Base-by-base conservation (phyloP, 1,139 yeast genomes). In the Taphrina betulina region DNA sequence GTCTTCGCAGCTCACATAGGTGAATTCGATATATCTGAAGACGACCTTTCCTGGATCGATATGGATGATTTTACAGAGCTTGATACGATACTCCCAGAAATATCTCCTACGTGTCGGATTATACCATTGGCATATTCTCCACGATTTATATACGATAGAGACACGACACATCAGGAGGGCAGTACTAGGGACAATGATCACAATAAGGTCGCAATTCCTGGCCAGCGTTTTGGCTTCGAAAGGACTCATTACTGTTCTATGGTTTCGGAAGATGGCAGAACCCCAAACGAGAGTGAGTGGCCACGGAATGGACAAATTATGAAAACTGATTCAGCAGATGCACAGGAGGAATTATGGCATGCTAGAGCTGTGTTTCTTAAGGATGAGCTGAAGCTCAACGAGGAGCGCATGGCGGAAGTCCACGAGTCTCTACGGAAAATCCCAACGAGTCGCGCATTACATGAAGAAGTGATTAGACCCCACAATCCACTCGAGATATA, bases 31-130 rank as follows among this genome's bases (percentile, higher is more conserved):
- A 69, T 72, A 5, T 68, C 70, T 29, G 80, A 75, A 36, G 66
- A 68, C 53, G 87, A 83, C 62, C 67, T 72, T 56, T 68, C 80
- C 0, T 92, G 97, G 97, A 72, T 82, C 53, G 96, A 92, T 66
- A 70, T 78, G 28, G 81, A 85, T 59, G 98, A 92, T 69, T 92
- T 82, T 64, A 74, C 79, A 14, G 97, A 92, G 65, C 71, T 90
- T 42, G 87, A 65, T 20, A 70, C 74, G 42, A 76, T 90, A 46
- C 40, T 53, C 5, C 57, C 59, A 8, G 53, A 48, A 19, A 37
- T 33, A 17, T 36, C 43, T 10, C 57, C 61, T 12, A 26, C 17
- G 1, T 59, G 59, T 31, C 71, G 72, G 16, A 77, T 86, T 0
- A 64, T 75, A 17, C 94, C 95, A 1, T 74, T 90, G 62, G 75